phyloP scores from a whole-genome alignment of 2,329 filamentous ascomycete species.

The Cylindrodendrum hubeiense region DNA sequence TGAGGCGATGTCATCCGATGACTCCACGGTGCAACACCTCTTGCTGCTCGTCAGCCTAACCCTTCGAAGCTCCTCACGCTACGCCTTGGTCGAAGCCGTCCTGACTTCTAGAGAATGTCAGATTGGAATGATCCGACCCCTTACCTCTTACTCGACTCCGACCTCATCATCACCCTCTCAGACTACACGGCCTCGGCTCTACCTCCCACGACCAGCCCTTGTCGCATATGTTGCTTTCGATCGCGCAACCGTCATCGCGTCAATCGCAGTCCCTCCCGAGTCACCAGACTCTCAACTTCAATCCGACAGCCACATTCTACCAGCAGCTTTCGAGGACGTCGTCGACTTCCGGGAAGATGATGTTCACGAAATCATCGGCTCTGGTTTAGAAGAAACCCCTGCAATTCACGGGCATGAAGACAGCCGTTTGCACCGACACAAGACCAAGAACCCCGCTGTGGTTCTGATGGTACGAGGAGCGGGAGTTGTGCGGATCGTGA shows the following conservation, averaged over 20 bases:
- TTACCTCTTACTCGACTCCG: conserved; percentile 73
- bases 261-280: conserved; percentile 75
- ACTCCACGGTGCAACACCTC: conserved; percentile 68
- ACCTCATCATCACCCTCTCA: conserved; percentile 52
- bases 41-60: conserved; percentile 72
- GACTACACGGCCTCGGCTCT: conserved; percentile 70
- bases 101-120: conserved; percentile 66
- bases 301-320: conserved; percentile 72
- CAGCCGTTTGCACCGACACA: conserved; percentile 62
- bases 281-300: conserved; percentile 83
- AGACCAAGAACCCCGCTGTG: conserved; percentile 72
- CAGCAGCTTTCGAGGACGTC: conserved; percentile 84
- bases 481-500: conserved; percentile 70
- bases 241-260: conserved; percentile 81
- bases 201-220: conserved; percentile 82
- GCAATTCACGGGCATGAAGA: conserved; percentile 56
- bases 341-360: conserved; percentile 80
- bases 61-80: conserved; percentile 67
- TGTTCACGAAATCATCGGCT: conserved; percentile 73
- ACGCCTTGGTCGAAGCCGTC: conserved; percentile 80
- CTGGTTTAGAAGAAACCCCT: conserved; percentile 71
- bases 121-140: conserved; percentile 75
- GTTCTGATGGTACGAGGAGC: conserved; percentile 73
- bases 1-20: conserved; percentile 62
- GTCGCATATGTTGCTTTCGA: conserved; percentile 88